Conservation (phyloP, 805 yeast genomes). For the Suhomyces kilbournensis region DNA sequence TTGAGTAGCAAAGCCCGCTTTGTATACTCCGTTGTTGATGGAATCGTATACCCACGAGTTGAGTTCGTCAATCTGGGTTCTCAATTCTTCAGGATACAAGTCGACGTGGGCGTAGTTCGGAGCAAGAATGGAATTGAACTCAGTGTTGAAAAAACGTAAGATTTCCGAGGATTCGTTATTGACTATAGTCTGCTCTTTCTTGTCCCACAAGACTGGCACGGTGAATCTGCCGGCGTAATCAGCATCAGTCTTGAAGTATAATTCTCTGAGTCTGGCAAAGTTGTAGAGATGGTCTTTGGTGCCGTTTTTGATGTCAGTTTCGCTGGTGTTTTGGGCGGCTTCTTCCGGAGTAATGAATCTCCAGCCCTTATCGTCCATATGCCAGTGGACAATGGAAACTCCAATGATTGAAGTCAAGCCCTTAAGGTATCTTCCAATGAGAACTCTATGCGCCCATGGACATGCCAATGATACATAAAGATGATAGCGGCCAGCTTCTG, state of each 20-base stretch:
- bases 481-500: conserved; percentile 82
- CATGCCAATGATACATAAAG: conserved; percentile 85
- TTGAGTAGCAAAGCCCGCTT: conserved; percentile 81
- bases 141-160: conserved; percentile 76
- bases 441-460: conserved; percentile 93
- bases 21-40: conserved; percentile 92
- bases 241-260: conserved; percentile 74
- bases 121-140: conserved; percentile 59
- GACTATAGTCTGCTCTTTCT: conserved; percentile 75
- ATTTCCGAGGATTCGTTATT: conserved; percentile 90
- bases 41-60: conserved; percentile 81
- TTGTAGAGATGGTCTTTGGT: conserved; percentile 51
- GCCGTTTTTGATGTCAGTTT: conserved; percentile 52
- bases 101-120: conserved; percentile 49
- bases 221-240: conserved; percentile 81
- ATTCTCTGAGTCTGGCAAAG: conserved; percentile 57
- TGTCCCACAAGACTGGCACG: conserved; percentile 94
- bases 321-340: conserved; percentile 36
- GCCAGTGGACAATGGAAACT: conserved; percentile 86
- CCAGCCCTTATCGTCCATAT: conserved; percentile 88
- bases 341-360: conserved; percentile 59
- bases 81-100: conserved; percentile 58
- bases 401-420: conserved; percentile 60
- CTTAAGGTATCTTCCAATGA: conserved; percentile 70
- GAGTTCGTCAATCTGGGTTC: conserved; percentile 64